Base-by-base conservation (phyloP, 768 basidiomycete species). In the Phanerochaete sordida region DNA sequence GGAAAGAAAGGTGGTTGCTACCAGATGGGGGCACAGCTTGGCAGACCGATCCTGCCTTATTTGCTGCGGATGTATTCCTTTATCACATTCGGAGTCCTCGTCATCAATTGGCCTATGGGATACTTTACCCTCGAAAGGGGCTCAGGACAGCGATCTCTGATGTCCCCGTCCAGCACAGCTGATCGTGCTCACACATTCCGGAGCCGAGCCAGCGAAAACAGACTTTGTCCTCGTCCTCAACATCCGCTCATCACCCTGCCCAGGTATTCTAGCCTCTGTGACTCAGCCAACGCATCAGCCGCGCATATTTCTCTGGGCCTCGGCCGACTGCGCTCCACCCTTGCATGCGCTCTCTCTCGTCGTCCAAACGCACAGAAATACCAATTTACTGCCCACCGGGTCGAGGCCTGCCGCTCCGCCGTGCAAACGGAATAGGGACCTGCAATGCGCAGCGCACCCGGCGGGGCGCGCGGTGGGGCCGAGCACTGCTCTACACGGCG, bases 1-100 rank as follows among this genome's bases (percentile, higher is more conserved):
- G 48, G 57, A 60, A 64, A 59, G 53, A 56, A 60, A 47, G 37
- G 57, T 35, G 56, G 60, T 50, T 51, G 60, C 53, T 62, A 59
- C 61, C 61, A 31, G 61, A 62, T 59, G 61, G 51, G 61, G 61
- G 61, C 58, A 51, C 15, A 24, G 49, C 46, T 21, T 13, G 54
- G n/a, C 46, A 43, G 45, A 27, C 5, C 35, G 43, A 46, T 57
- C 56, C 31, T 45, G 33, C 53, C 49, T 57, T 57, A 57, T 62
- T 57, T 62, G 55, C 54, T 57, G 55, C 60, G 54, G 60, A 53
- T 7, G 54, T 56, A 47, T 23, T 51, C 46, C 52, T 61, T 61
- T 61, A 61, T 61, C 60, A 61, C 39, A 46, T 26, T 33, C 44
- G 45, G 50, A 26, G 58, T 6, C 7, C 39, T 49, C 48, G 39